Percentiles rank a stretch among this genome's conserved stretches.
phyloP scores from a whole-genome alignment of 148 eudicot genomes.

The Mesembryanthemum crystallinum region DNA sequence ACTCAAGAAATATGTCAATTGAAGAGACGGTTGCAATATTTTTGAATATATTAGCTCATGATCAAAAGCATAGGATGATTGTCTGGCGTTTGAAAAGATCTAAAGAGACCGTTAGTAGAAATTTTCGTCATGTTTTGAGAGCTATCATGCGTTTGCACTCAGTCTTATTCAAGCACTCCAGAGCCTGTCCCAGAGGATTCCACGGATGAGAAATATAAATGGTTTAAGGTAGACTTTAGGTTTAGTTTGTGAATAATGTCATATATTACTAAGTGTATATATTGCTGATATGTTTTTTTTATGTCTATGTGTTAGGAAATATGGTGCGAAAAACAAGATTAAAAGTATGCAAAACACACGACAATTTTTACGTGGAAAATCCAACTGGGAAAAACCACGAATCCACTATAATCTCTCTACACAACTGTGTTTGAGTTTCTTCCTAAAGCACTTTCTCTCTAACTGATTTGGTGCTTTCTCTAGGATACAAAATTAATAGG shows the following conservation, averaged over 20 bases:
- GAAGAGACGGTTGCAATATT: conserved; percentile 24
- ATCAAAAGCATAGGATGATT: conserved; percentile 4
- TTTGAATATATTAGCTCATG: conserved; percentile 12
- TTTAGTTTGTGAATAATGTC: not conserved
- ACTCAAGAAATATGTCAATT: conserved; percentile 13
- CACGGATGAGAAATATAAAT: conserved; percentile 21
- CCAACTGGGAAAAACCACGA: too few species aligned
- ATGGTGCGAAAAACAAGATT: too few species aligned
- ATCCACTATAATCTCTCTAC: too few species aligned
- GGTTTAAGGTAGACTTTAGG: conserved; percentile 21
- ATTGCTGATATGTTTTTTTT: too few species aligned
- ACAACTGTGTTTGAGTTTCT: too few species aligned
- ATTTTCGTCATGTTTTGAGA: conserved; percentile 7
- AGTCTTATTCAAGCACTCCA: conserved; percentile 4
- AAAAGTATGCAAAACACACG: too few species aligned
- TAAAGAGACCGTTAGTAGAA: conserved; percentile 22
- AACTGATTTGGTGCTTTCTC: too few species aligned
- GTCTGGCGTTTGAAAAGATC: conserved; percentile 6
- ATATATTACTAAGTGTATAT: too few species aligned
- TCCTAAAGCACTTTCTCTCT: too few species aligned
- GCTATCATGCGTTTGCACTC: conserved; percentile 8
- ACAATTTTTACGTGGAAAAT: too few species aligned
- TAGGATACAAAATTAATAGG: too few species aligned
- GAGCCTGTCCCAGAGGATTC: conserved; percentile 19
- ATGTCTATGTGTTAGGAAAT: too few species aligned